Percentiles rank a stretch among this genome's conserved stretches.
Evolutionary conservation across 768 basidiomycete species (phyloP).

Genomic region (Astraeus odoratus): DNA sequence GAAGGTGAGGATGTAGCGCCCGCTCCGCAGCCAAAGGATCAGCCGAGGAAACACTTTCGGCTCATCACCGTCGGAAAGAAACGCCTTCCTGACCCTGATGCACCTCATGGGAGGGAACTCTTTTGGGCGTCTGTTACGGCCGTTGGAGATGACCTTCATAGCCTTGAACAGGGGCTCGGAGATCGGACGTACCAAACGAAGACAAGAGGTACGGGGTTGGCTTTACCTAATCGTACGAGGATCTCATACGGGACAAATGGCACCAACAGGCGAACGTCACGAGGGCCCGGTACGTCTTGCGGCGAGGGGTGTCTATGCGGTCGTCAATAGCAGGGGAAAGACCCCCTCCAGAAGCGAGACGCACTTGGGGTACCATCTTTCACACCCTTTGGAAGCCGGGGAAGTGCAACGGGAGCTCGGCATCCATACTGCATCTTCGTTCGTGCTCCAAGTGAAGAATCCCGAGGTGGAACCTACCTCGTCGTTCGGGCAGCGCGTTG

Average conservation of each 20-base stretch:
- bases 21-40: constrained; percentile 27
- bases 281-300: constrained; percentile 46
- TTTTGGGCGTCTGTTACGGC: constrained; percentile 49
- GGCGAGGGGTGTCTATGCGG: constrained; percentile 53
- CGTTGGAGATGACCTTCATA: constrained; percentile 44
- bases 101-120: constrained; percentile 30
- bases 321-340: constrained; percentile 42
- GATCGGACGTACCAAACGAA: constrained; percentile 54
- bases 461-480: constrained; percentile 38
- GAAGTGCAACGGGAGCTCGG: constrained; percentile 52
- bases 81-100: constrained; percentile 42
- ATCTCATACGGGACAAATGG: not conserved
- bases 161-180: constrained; percentile 42
- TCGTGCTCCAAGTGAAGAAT: constrained; percentile 58
- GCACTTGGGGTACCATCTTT: constrained; percentile 53
- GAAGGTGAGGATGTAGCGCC: constrained; percentile 46
- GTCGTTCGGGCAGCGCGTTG: constrained; percentile 23
- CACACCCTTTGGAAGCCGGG: constrained; percentile 43
- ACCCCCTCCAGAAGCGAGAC: constrained; percentile 42
- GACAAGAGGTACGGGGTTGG: constrained; percentile 37
- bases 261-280: constrained; percentile 39
- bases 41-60: constrained; percentile 40
- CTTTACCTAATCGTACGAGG: not conserved
- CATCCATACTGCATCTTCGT: constrained; percentile 45
- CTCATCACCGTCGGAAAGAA: constrained; percentile 54